Evolutionary conservation across 805 yeast species (phyloP).

Genomic region (Saccharomycopsis fibuligera): DNA sequence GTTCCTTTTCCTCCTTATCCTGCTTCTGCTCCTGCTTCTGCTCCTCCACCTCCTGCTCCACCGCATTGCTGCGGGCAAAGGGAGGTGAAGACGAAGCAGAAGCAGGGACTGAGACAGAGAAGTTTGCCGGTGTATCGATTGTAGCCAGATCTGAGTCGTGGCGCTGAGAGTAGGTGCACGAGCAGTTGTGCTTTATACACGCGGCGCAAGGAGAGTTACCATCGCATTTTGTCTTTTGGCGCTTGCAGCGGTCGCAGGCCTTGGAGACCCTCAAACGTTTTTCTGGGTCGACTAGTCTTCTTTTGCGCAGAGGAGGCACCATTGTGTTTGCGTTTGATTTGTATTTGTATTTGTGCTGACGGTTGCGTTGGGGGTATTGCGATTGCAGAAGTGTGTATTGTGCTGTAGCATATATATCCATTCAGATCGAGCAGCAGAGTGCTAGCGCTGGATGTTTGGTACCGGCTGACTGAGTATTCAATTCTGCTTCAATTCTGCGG

Average conservation of each 20-base stretch:
- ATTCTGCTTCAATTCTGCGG: no score
- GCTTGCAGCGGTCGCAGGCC: constrained; percentile 40
- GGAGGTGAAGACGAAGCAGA: not conserved
- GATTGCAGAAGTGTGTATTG: no score
- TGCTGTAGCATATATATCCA: no score
- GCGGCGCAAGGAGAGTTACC: constrained; percentile 37
- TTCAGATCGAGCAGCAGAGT: no score
- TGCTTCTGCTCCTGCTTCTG: constrained; percentile 1
- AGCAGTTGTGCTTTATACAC: constrained; percentile 33
- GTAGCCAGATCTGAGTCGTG: no score
- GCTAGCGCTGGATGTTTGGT: no score
- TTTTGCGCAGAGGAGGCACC: not conserved
- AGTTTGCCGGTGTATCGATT: not conserved
- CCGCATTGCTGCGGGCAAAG: not conserved
- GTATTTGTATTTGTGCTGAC: not conserved
- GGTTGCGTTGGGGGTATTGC: no score
- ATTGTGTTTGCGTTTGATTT: not conserved
- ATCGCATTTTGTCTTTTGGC: constrained; percentile 39
- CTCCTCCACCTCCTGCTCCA: not conserved
- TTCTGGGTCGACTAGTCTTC: constrained; percentile 6
- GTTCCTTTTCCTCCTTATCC: constrained; percentile 23
- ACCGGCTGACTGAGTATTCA: no score
- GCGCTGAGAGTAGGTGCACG: constrained; percentile 26
- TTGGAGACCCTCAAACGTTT: constrained; percentile 34
- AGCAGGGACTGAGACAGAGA: not conserved